phyloP scores from a whole-genome alignment of 805 yeast genomes.

The Lipomyces kockii region DNA sequence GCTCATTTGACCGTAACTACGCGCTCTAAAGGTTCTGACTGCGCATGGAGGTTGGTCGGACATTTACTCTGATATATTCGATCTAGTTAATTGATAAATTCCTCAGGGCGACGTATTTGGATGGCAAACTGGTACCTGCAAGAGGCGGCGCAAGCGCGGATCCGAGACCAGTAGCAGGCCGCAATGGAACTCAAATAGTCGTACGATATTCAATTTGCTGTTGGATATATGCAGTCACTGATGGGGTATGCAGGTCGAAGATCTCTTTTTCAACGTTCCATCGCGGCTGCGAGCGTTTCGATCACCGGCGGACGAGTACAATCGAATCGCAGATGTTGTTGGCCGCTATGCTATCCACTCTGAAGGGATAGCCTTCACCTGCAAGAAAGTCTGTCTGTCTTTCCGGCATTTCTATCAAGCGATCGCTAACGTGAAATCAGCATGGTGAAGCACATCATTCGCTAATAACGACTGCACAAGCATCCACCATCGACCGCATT shows the following conservation, averaged over 20 bases:
- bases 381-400: conserved; percentile 56
- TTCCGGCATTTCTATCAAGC: not conserved
- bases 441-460: conserved; percentile 74
- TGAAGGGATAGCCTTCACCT: conserved; percentile 68
- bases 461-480: conserved; percentile 59
- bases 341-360: conserved; percentile 84
- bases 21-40: conserved; percentile 59
- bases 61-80: not conserved
- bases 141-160: conserved; percentile 49
- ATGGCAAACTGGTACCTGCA: conserved; percentile 62
- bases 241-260: conserved; percentile 61
- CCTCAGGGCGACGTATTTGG: conserved; percentile 57
- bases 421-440: conserved; percentile 15
- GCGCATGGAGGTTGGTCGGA: conserved; percentile 68
- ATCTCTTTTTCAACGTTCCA: conserved; percentile 85
- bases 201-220: conserved; percentile 8
- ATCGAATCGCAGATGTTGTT: conserved; percentile 77
- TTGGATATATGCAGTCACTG: not conserved
- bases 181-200: conserved; percentile 77
- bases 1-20: conserved; percentile 81
- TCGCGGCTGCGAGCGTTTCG: conserved; percentile 71
- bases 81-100: not conserved
- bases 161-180: conserved; percentile 83
- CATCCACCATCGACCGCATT: conserved; percentile 67
- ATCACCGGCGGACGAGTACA: conserved; percentile 73